Evolutionary conservation across 352 stramenopile genomes (phyloP), one percentile per base, ranked within the genome.

Genomic region (Pythium brachiatum): DNA sequence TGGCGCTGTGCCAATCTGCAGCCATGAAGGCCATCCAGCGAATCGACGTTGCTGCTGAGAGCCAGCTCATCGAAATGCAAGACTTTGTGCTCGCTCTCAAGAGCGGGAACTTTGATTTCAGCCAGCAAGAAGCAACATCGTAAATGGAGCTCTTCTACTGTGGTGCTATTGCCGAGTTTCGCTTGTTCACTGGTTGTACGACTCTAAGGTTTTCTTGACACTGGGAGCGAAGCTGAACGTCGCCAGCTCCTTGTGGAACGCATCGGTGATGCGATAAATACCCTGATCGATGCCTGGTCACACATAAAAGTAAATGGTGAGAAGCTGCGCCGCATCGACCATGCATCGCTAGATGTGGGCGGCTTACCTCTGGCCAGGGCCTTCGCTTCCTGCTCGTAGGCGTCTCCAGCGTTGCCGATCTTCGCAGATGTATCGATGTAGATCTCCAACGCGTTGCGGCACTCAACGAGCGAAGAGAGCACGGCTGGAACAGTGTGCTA

Each of bases 391-490:
- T 82, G 73, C 38, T 88, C 64, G 59, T 90, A 89, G 27, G 83
- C 67, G 61, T 90, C 78, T 1, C 69, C 82, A 46, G 72, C 67
- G 15, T 66, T 77, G 23, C 75, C 86, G 36, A 84, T 77, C 57
- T 89, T 89, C 15, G 88, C 53, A 20, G 81, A 88, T 12, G 78
- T 89, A 53, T 92, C 81, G 58, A 88, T 79, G 64, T 89, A 93
- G 0, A 59, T 70, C 13, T 81, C 79, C 36, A 93, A 63, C 6
- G 78, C 73, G 25, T 78, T 80, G 39, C 79, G 81, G 59, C 83
- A 91, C 41, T 88, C 78, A 13, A 90, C 62, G 3, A 93, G 78
- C 51, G 83, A 93, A 29, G 75, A 73, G 21, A 93, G 61, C 6
- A 88, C 72, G 18, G 83, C 81, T 39, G 83, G 77, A 13, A 91